phyloP scores from a whole-genome alignment of 177 flowering plant genomes.

The Telopea speciosissima region DNA sequence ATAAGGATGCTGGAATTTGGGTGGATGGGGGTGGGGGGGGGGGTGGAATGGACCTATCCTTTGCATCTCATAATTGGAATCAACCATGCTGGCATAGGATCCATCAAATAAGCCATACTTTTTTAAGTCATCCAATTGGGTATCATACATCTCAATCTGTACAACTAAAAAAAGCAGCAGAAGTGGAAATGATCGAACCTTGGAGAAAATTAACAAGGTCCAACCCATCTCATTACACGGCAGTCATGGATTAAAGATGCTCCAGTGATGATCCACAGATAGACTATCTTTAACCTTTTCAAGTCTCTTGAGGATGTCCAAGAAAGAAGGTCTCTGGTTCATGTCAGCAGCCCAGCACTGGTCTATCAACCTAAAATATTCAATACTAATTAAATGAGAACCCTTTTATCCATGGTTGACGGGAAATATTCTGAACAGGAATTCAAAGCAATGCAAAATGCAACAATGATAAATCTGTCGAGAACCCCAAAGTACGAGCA shows the following conservation, averaged over 20 bases:
- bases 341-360: constrained; percentile 87
- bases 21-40: neutral
- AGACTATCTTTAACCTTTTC: constrained; percentile 74
- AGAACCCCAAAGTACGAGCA: neutral
- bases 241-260: constrained; percentile 45
- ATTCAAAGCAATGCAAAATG: neutral
- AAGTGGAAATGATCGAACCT: neutral
- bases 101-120: neutral
- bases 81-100: neutral
- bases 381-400: constrained; percentile 7
- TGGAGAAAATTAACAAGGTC: neutral
- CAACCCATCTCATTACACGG: neutral
- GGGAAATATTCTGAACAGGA: neutral
- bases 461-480: neutral
- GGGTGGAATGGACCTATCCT: neutral
- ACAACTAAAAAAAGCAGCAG: neutral
- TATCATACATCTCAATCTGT: constrained; percentile 3
- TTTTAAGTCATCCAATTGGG: neutral
- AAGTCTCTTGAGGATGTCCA: constrained; percentile 85
- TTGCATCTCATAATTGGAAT: neutral
- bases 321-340: constrained; percentile 79
- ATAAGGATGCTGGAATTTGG: neutral
- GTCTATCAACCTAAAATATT: constrained; percentile 54
- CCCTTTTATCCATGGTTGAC: neutral
- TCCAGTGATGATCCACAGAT: constrained; percentile 77